phyloP scores from a whole-genome alignment of 176 grass and related monocot genomes.

The Thinopyrum elongatum region DNA sequence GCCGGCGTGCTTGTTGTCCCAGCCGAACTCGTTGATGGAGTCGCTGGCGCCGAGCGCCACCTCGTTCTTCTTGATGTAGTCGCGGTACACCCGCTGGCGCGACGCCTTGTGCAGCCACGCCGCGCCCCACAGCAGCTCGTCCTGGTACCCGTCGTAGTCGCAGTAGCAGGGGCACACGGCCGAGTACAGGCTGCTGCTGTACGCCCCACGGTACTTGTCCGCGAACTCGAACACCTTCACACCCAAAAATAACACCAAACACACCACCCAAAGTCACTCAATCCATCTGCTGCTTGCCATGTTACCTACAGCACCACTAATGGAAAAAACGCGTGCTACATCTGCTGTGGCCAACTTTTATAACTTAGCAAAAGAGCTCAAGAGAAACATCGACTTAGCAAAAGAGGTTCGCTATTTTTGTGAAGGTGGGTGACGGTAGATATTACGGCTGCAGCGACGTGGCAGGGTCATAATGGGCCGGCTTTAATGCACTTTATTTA shows the following conservation, averaged over 20 bases:
- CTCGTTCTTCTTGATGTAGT: slow-evolving; percentile 87
- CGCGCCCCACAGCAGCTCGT: slow-evolving; percentile 93
- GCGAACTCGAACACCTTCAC: slow-evolving; percentile 84
- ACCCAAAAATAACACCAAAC: no score
- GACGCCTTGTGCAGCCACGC: slow-evolving; percentile 96
- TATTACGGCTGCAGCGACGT: no score
- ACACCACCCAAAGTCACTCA: no score
- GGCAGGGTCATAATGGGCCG: neutral
- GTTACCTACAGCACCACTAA: no score
- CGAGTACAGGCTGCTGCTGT: slow-evolving; percentile 67
- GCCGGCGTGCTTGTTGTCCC: slow-evolving; percentile 99
- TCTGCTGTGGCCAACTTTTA: no score
- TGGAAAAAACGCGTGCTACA: no score
- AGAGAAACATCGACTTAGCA: no score
- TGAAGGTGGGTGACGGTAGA: no score
- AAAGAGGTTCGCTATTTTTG: no score
- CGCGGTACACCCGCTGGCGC: slow-evolving; percentile 50
- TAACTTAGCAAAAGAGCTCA: no score
- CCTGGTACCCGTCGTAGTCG: slow-evolving; percentile 86
- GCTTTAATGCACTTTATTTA: neutral
- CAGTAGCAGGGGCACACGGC: slow-evolving; percentile 97
- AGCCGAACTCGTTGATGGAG: slow-evolving; percentile 81
- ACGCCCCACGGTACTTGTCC: slow-evolving; percentile 62
- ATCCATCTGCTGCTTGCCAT: no score
- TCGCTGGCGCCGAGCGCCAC: slow-evolving; percentile 67